Base-by-base conservation (phyloP, 140 eudicot species). In the Erigeron philadelphicus region DNA sequence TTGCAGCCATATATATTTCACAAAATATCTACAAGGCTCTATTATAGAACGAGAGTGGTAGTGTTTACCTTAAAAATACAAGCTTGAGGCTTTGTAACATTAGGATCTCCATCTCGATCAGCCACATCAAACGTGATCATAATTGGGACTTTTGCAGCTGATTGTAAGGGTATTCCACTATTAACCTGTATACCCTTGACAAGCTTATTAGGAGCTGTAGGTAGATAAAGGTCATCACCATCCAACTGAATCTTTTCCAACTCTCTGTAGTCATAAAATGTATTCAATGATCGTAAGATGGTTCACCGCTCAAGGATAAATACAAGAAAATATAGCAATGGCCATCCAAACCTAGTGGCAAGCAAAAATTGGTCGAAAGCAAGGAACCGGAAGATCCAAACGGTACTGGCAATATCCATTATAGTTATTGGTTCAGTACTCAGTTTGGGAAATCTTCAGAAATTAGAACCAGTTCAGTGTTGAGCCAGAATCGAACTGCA, bases 111-210 rank as follows among this genome's bases (percentile, higher is more conserved):
- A 21, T 78, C 81, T 68, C 85, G 83, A 70, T 93, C 98, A 67
- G 77, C 96, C 75, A 93, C 98, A 72, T 93, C 86, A 79, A 93
- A 93, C 61, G 98, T 93, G 81, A 93, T 93, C 98, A 93, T 93
- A 73, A 93, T 93, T 56, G 98, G 98, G 78, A 93, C 98, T 80
- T 93, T 93, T 61, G 98, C 98, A 13, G 98, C 98, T 69, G 98
- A 93, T 43, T 93, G 98, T 75, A 93, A 83, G 12, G 98, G 95
- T 68, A 93, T 89, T 76, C 98, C 98, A 76, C 98, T 93, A 65
- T 93, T 86, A 53, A 93, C 90, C 80, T 81, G 95, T 80, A 93
- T 89, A 66, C 98, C 96, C 84, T 84, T 87, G 48, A 93, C 98
- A 76, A 89, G 85, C 78, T 93, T 93, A 74, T 72, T 85, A 55